phyloP scores from a whole-genome alignment of 345 rosid species.

The Citrus hindsii region DNA sequence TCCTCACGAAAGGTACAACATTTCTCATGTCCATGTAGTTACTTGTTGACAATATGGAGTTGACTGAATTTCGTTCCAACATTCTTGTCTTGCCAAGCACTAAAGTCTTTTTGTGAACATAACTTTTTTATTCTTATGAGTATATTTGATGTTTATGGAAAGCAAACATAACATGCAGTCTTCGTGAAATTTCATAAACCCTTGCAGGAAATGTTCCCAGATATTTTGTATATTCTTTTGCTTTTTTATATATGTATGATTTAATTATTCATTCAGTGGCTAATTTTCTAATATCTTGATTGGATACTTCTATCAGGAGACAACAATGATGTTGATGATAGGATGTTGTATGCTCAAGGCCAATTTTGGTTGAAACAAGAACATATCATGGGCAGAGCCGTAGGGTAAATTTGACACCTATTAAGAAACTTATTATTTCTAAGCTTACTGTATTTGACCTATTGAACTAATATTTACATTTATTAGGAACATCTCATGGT shows the following conservation, averaged over 20 bases:
- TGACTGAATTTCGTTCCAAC: background rate
- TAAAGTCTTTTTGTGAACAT: background rate
- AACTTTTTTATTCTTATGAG: background rate
- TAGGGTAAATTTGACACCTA: slow-evolving; percentile 49
- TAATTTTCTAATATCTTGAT: background rate
- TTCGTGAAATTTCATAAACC: background rate
- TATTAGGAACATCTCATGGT: background rate
- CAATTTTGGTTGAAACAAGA: slow-evolving; percentile 64
- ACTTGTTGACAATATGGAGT: background rate
- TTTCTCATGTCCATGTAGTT: background rate
- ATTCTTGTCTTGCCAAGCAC: background rate
- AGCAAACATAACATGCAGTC: background rate
- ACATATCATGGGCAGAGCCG: slow-evolving; percentile 77
- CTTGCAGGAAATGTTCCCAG: background rate
- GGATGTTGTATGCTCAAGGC: slow-evolving; percentile 56
- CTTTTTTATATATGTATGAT: background rate
- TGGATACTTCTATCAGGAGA: slow-evolving; percentile 50
- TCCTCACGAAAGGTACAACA: slow-evolving; percentile 48
- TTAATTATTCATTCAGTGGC: background rate
- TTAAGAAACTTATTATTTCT: background rate
- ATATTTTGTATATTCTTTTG: background rate
- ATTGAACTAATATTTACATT: background rate
- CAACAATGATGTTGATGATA: slow-evolving; percentile 51
- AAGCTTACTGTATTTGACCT: background rate
- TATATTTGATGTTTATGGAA: background rate